These are phyloP conservation scores for Daldinia bambusicola DNA, from an alignment of 495 filamentous ascomycete species.

Conservation along the genomic window DNA sequence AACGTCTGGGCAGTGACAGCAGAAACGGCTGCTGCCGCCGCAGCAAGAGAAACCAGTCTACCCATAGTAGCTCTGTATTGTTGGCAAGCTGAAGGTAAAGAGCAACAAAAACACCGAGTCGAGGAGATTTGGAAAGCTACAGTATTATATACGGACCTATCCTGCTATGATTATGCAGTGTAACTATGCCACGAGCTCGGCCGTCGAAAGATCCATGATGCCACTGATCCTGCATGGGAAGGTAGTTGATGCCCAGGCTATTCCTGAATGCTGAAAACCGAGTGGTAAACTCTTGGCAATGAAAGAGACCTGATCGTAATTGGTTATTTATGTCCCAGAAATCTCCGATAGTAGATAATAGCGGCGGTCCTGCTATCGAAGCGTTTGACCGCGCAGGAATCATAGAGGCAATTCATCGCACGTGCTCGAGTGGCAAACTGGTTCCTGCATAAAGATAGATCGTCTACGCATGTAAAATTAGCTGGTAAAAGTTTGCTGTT, in stretches of 20 bases:
- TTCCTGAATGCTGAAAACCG: slow-evolving; percentile 15
- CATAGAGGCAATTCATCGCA: slow-evolving; percentile 25
- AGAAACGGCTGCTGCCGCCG: slow-evolving; percentile 50
- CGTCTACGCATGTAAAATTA: neutral
- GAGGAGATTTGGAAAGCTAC: neutral
- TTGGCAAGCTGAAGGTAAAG: slow-evolving; percentile 7
- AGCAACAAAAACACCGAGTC: slow-evolving; percentile 1
- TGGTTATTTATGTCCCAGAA: slow-evolving; percentile 23
- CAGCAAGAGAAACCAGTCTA: slow-evolving; percentile 43
- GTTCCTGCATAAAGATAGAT: neutral
- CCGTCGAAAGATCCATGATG: slow-evolving; percentile 19
- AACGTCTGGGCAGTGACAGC: slow-evolving; percentile 69
- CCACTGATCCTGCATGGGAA: slow-evolving; percentile 35
- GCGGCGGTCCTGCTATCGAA: slow-evolving; percentile 18
- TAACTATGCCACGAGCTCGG: slow-evolving; percentile 19
- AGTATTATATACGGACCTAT: slow-evolving; percentile 24
- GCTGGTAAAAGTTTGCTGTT: neutral
- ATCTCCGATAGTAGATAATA: slow-evolving; percentile 27
- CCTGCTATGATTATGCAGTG: slow-evolving; percentile 14
- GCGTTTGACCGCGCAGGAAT: slow-evolving; percentile 28
- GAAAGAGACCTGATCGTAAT: slow-evolving; percentile 16
- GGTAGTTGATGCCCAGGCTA: slow-evolving; percentile 37
- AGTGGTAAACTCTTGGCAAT: slow-evolving; percentile 34
- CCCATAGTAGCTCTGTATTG: slow-evolving; percentile 32
- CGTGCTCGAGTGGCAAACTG: slow-evolving; percentile 19